phyloP scores from a whole-genome alignment of 2,329 filamentous ascomycete genomes.

The Pseudogymnoascus sp. region DNA sequence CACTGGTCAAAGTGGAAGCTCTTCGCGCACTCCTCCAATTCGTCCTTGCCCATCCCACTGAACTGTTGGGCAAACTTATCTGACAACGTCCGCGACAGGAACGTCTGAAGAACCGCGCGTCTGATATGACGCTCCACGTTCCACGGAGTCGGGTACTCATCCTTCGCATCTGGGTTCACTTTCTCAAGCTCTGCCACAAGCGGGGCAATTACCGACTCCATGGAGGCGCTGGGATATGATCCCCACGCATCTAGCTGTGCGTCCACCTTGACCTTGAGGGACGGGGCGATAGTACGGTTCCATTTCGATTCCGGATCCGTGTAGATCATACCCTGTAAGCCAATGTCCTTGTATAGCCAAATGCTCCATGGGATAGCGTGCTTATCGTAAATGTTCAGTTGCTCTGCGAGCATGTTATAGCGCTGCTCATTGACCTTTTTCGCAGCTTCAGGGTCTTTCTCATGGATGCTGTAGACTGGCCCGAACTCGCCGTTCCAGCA shows the following conservation, averaged over 20 bases:
- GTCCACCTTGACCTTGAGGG: constrained; percentile 46
- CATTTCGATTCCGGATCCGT: constrained; percentile 39
- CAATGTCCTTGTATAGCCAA: constrained; percentile 52
- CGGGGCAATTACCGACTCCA: constrained; percentile 30
- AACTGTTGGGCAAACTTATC: constrained; percentile 48
- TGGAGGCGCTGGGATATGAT: constrained; percentile 26
- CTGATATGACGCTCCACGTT: constrained; percentile 20
- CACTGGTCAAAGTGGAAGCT: constrained; percentile 50
- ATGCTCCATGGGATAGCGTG: constrained; percentile 49
- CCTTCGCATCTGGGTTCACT: constrained; percentile 19
- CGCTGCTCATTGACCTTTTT: constrained; percentile 34
- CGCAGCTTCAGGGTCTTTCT: constrained; percentile 26
- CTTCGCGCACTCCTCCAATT: constrained; percentile 39
- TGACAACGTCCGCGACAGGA: constrained; percentile 12
- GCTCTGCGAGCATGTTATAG: constrained; percentile 39
- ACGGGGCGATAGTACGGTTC: constrained; percentile 42
- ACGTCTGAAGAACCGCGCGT: constrained; percentile 14
- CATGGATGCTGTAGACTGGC: constrained; percentile 31
- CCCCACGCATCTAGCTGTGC: constrained; percentile 50
- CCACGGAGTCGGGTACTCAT: constrained; percentile 24
- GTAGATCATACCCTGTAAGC: constrained; percentile 48
- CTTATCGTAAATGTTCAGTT: constrained; percentile 45
- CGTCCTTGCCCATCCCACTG: constrained; percentile 38
- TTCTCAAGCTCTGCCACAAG: constrained; percentile 22
- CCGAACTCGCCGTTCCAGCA: constrained; percentile 48